Base-by-base conservation (phyloP, 108 stramenopile genomes). In the Stephanodiscus minutulus region DNA sequence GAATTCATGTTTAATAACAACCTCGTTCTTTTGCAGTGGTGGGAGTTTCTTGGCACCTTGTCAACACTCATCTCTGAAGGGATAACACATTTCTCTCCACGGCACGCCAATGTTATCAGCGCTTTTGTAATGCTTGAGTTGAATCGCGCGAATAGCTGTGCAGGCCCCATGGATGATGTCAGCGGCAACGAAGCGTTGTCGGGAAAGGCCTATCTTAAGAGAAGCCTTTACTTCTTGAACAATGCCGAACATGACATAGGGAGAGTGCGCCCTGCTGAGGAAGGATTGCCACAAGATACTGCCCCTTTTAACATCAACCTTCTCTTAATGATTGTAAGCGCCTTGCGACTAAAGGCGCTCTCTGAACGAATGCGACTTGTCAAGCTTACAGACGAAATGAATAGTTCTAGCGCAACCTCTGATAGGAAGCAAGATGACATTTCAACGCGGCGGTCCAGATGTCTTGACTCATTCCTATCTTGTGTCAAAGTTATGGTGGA, bases 401-500 rank as follows among this genome's bases (percentile, higher is more conserved):
- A 48, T 11, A n/a, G 25, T 22, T 8, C 41, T 25, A 21, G 20
- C 27, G 17, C 46, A 22, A 53, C 48, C 52, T 36, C 21, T 21
- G 22, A 24, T 10, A 33, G 27, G 9, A 41, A 46, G 46, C 50
- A 68, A 47, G 52, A 47, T 58, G 25, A 28, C 15, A 35, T 8
- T 25, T 37, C 61, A n/a, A 31, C 20, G 3, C 17, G 24, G 15
- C 57, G 53, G 9, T 18, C 49, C 27, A 36, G 47, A 54, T 31
- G 47, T 29, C 57, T 61, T 28, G 62, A 68, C 33, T 83, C 85
- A 13, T 85, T 69, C 43, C 28, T 55, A 29, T 73, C 63, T 35
- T 82, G 74, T 35, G 50, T 85, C 7, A 46, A 77, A 5, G 56
- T 79, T 7, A 74, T 87, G 48, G 83, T 87, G 4, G 74, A 70